Percentiles rank a stretch among this genome's conserved stretches.
Evolutionary conservation across 176 grass and related monocot species (phyloP).

Genomic region (Poa annua): DNA sequence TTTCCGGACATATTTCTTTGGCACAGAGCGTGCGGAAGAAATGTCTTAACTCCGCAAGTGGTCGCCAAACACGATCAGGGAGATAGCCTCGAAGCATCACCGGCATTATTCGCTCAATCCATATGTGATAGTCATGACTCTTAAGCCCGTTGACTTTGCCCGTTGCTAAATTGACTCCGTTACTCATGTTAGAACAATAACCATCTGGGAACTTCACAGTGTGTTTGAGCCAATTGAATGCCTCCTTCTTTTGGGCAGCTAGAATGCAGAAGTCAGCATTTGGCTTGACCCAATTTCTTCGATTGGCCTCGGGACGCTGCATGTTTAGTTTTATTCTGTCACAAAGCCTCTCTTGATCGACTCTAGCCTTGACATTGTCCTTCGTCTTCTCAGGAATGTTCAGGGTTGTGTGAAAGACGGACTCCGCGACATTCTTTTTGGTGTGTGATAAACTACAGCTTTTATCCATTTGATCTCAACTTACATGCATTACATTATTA

Average conservation of each 20-base stretch:
- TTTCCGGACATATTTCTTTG: neutral
- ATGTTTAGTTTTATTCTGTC: neutral
- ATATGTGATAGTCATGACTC: slow-evolving; percentile 28
- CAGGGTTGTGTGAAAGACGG: too few relatives aligned
- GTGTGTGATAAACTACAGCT: too few relatives aligned
- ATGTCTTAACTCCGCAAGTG: neutral
- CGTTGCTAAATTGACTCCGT: neutral
- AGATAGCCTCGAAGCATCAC: slow-evolving; percentile 10
- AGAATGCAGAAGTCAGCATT: neutral
- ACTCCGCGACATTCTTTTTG: too few relatives aligned
- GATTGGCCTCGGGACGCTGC: neutral
- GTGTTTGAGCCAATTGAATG: neutral
- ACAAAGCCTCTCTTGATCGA: neutral
- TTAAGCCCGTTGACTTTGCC: neutral
- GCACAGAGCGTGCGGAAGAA: too few relatives aligned
- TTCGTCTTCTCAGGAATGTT: neutral
- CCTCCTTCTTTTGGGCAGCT: neutral
- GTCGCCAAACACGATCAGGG: neutral
- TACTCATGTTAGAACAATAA: slow-evolving; percentile 3
- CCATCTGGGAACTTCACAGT: slow-evolving; percentile 8
- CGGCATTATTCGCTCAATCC: slow-evolving; percentile 4
- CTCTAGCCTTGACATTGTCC: neutral
- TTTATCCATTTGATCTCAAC: too few relatives aligned
- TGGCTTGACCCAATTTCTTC: neutral
- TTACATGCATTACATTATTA: too few relatives aligned